These are phyloP conservation scores for Kodamaea derodonti DNA, from an alignment of 1,139 yeast genomes.

Conservation along the genomic window DNA sequence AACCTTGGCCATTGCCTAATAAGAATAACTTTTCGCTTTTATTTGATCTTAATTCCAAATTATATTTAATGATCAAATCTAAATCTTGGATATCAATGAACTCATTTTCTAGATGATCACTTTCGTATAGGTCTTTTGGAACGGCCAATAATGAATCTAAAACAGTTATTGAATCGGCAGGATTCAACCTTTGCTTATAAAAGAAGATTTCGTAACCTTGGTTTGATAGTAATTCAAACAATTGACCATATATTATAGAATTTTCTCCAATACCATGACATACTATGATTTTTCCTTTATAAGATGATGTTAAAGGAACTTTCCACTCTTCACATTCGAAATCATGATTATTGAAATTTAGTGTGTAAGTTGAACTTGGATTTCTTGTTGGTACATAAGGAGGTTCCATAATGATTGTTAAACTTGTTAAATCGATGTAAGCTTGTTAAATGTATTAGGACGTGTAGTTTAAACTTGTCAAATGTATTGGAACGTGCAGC, in stretches of 20 bases:
- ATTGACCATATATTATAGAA: slow-evolving; percentile 49
- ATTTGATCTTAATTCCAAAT: slow-evolving; percentile 22
- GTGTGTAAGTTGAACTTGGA: slow-evolving; percentile 1
- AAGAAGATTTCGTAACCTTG: slow-evolving; percentile 71
- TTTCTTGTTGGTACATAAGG: slow-evolving; percentile 5
- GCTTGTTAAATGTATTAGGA: too few relatives aligned
- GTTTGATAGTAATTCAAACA: slow-evolving; percentile 55
- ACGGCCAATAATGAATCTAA: slow-evolving; percentile 76
- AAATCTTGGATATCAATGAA: slow-evolving; percentile 60
- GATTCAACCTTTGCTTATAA: slow-evolving; percentile 63
- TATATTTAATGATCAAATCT: slow-evolving; percentile 54
- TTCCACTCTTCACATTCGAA: slow-evolving; percentile 40
- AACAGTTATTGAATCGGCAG: slow-evolving; percentile 4
- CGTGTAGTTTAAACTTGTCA: too few relatives aligned
- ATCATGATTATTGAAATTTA: slow-evolving; percentile 33
- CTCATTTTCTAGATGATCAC: slow-evolving; percentile 11
- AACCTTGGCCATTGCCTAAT: slow-evolving; percentile 96
- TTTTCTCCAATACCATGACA: slow-evolving; percentile 86
- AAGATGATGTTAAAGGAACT: slow-evolving; percentile 30
- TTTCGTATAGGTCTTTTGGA: slow-evolving; percentile 56
- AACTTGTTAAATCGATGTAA: too few relatives aligned
- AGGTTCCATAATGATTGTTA: too few relatives aligned
- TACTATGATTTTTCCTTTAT: slow-evolving; percentile 56
- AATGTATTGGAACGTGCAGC: too few relatives aligned
- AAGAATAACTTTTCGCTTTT: slow-evolving; percentile 48